These are phyloP conservation scores for Nannizziopsis arthrosporioides DNA, from an alignment of 2,329 filamentous ascomycete genomes.

Conservation along the genomic window DNA sequence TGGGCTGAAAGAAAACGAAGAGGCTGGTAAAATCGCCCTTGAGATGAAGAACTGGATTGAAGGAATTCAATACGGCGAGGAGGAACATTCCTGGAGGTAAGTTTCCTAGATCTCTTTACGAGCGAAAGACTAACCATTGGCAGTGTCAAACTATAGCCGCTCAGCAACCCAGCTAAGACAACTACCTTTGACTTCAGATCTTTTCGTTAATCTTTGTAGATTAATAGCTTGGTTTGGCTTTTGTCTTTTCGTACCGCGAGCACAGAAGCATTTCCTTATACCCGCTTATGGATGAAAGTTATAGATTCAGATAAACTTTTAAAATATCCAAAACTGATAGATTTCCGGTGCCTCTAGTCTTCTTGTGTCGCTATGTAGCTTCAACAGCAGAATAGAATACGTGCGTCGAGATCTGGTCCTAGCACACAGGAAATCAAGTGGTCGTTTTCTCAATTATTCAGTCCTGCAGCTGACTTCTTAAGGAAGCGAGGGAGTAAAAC, in stretches of 20 bases:
- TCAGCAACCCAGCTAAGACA: neutral
- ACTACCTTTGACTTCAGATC: neutral
- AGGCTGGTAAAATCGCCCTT: slow-evolving; percentile 75
- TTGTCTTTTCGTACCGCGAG: neutral
- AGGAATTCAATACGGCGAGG: slow-evolving; percentile 86
- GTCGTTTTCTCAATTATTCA: no score
- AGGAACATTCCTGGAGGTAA: slow-evolving; percentile 84
- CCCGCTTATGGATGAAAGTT: neutral
- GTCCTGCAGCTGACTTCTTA: no score
- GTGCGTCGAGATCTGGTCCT: no score
- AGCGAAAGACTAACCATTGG: neutral
- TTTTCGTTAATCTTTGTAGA: neutral
- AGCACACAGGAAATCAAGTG: no score
- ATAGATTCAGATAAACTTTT: slow-evolving; percentile 1
- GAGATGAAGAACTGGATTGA: slow-evolving; percentile 97
- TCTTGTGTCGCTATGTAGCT: no score
- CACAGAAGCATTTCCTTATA: neutral
- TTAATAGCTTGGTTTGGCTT: neutral
- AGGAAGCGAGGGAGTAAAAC: no score
- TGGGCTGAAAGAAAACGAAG: slow-evolving; percentile 65
- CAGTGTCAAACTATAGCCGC: slow-evolving; percentile 12
- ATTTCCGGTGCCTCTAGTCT: no score
- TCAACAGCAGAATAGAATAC: no score
- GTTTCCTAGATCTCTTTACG: slow-evolving; percentile 12
- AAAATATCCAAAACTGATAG: neutral